These are phyloP conservation scores for Maudiozyma bulderi DNA, from an alignment of 805 yeast species.

Conservation along the genomic window DNA sequence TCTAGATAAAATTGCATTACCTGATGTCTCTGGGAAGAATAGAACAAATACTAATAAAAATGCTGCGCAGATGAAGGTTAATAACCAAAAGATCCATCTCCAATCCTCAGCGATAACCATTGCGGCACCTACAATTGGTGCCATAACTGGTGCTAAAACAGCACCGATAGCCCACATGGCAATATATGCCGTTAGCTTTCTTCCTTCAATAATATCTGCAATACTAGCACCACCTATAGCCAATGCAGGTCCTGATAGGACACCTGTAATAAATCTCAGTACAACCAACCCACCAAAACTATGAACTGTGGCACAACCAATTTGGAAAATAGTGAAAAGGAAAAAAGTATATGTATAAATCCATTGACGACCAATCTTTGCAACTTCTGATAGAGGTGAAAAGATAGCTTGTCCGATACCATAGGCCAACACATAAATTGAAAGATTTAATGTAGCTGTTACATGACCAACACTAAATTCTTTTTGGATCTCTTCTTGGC, in stretches of 20 bases:
- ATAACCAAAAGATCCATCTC: conserved; percentile 48
- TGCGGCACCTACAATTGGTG: conserved; percentile 36
- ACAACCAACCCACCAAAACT: conserved; percentile 43
- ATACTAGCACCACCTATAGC: conserved; percentile 51
- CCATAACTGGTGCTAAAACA: conserved; percentile 44
- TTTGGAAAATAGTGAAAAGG: conserved; percentile 41
- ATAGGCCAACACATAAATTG: conserved; percentile 49
- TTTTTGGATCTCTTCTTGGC: conserved; percentile 33
- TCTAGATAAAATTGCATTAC: conserved; percentile 36
- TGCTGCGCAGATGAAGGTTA: conserved; percentile 26
- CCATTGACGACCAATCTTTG: conserved; percentile 42
- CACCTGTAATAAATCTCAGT: conserved; percentile 43
- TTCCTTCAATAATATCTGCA: conserved; percentile 37
- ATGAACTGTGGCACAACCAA: conserved; percentile 43
- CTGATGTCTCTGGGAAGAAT: conserved; percentile 42
- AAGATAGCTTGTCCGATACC: conserved; percentile 51
- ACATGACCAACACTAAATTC: conserved; percentile 37
- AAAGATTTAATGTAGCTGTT: conserved; percentile 41
- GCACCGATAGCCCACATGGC: conserved; percentile 47
- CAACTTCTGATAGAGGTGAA: conserved; percentile 50
- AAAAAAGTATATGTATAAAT: conserved; percentile 39
- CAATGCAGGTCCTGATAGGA: conserved; percentile 47
- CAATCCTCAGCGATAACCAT: conserved; percentile 35
- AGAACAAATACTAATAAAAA: conserved; percentile 29
- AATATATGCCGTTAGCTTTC: conserved; percentile 37